Evolutionary conservation across 1,139 yeast genomes (phyloP).

Genomic region (Schizosaccharomyces versatilis): DNA sequence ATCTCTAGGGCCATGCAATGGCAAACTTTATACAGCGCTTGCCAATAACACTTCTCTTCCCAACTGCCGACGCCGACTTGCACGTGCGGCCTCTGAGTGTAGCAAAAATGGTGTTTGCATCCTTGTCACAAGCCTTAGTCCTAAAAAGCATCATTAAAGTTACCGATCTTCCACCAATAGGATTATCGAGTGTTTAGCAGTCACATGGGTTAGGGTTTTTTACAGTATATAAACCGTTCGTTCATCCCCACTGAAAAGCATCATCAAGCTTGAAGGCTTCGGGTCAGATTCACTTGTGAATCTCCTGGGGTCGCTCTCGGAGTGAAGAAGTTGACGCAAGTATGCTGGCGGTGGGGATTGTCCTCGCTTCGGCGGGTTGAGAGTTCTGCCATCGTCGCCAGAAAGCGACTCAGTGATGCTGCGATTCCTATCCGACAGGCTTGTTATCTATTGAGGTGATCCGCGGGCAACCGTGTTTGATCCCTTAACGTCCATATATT

Average conservation of each 20-base stretch:
- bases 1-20: too few species aligned
- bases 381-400: neutral
- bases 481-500: constrained; percentile 1
- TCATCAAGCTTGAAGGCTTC: constrained; percentile 61
- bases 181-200: too few species aligned
- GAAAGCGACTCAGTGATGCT: neutral
- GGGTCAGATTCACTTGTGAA: constrained; percentile 29
- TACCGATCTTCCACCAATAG: too few species aligned
- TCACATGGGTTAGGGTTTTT: too few species aligned
- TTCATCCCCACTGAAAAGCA: constrained; percentile 23
- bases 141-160: too few species aligned
- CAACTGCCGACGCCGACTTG: too few species aligned
- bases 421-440: constrained; percentile 1
- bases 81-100: too few species aligned
- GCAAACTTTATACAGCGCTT: too few species aligned
- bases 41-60: too few species aligned
- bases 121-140: too few species aligned
- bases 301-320: neutral
- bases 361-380: constrained; percentile 1
- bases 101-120: too few species aligned
- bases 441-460: neutral
- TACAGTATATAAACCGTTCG: too few species aligned
- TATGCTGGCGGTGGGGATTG: neutral
- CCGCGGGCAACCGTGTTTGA: neutral
- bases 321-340: constrained; percentile 2